Percentiles rank a stretch among this genome's conserved stretches.
Conservation (phyloP, 2,329 filamentous ascomycete genomes). For the Helicocarpus griseus region DNA sequence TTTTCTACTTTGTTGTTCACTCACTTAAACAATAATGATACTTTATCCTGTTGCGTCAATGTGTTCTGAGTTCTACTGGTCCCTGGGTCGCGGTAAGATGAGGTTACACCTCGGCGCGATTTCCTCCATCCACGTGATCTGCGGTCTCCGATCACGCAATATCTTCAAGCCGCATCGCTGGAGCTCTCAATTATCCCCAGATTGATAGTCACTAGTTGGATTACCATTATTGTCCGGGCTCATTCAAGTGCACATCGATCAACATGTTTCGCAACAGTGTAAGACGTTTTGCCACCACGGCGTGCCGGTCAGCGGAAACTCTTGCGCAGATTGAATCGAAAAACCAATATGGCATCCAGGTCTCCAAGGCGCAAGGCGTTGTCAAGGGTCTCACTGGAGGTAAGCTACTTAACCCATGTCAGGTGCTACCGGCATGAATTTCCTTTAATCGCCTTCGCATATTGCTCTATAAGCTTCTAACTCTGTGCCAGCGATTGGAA, state of each 20-base stretch:
- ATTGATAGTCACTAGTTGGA: background rate
- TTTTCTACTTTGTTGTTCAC: background rate
- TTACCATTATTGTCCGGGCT: background rate
- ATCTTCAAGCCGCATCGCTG: background rate
- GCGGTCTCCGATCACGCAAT: no score
- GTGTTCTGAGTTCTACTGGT: no score
- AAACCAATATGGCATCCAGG: constrained; percentile 55
- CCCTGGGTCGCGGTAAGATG: no score
- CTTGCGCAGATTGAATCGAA: constrained; percentile 38
- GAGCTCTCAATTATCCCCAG: no score
- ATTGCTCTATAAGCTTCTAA: background rate
- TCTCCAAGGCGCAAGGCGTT: constrained; percentile 71
- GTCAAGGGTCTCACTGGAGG: constrained; percentile 73
- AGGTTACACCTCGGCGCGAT: no score
- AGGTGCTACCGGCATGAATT: no score
- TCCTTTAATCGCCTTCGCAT: background rate
- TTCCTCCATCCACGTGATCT: no score
- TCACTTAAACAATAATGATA: no score
- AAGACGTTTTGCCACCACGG: constrained; percentile 57
- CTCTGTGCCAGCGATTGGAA: constrained; percentile 67
- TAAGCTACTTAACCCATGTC: constrained; percentile 33
- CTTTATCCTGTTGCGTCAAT: no score
- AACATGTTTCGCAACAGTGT: constrained; percentile 61
- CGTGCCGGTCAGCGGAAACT: constrained; percentile 44
- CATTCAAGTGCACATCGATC: constrained; percentile 5